Base-by-base conservation (phyloP, 2,329 filamentous ascomycete genomes). In the Monilinia aucupariae region DNA sequence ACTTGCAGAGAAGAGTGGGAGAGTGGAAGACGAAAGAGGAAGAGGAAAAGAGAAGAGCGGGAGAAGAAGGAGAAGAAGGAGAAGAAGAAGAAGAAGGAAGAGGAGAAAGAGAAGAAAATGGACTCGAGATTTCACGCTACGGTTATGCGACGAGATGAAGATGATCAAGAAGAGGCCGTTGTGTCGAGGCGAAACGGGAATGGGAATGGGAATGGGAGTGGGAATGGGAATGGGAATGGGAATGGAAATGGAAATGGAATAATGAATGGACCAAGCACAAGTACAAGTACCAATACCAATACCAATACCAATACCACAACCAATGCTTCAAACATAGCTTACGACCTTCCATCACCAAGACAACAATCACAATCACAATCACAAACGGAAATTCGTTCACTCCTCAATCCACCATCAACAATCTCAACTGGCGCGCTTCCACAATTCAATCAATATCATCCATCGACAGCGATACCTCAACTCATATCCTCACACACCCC, bases 371-470 rank as follows among this genome's bases (percentile, higher is more conserved):
- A 53, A 49, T 39, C 55, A 61, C 56, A 53, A 49, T 34, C 54
- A 59, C 56, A 53, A 49, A 48, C 55, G 15, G 54, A 53, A 30
- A 59, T 47, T 20, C 61, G 61, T 60, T 60, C 61, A 37, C 43
- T 49, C 10, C 37, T 52, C 22, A 61, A 58, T 43, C 59, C 60
- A 39, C 25, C 61, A 47, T 34, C 59, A 58, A 32, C 63, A 32
- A 43, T 37, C 34, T 45, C 48, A 32, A 34, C 48, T 15, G 70
- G 53, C 71, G 70, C 72, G 34, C 71, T 64, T 59, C 68, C 69
- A 58, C 70, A 70, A 66, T 73, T 71, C 68, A 72, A 68, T 63
- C 69, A 67, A 53, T 74, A 71, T 59, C 71, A 69, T 66, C 68
- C 69, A 37, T 64, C 68, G 37, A 67, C 71, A 10, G 53, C 71